phyloP scores from a whole-genome alignment of 2,329 filamentous ascomycete species.

The Fusarium coffeatum region DNA sequence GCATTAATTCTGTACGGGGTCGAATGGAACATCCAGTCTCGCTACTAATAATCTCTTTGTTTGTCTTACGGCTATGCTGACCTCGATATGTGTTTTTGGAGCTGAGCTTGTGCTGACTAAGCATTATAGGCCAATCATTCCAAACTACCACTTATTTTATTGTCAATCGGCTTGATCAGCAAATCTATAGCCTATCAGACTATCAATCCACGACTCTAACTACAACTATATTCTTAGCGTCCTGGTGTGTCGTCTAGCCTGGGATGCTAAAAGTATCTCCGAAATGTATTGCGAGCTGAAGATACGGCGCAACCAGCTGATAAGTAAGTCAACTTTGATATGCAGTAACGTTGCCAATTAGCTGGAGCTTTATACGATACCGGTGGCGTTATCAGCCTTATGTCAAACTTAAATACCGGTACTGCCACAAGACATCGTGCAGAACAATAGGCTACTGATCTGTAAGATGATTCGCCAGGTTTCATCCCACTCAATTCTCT shows the following conservation, averaged over 20 bases:
- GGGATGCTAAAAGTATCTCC: not conserved
- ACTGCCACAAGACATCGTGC: not conserved
- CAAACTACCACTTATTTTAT: too few species aligned
- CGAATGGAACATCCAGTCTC: not conserved
- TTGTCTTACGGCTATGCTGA: not conserved
- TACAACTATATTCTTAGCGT: not conserved
- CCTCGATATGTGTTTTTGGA: not conserved
- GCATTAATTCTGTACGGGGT: not conserved
- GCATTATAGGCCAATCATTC: not conserved
- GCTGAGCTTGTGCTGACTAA: not conserved
- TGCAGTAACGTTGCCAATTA: not conserved
- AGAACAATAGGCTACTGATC: not conserved
- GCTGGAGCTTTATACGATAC: not conserved
- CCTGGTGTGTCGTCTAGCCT: not conserved
- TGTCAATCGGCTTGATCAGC: too few species aligned
- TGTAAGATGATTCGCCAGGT: not conserved
- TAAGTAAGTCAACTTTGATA: not conserved
- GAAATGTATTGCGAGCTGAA: not conserved
- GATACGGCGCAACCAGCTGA: not conserved
- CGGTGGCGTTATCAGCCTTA: not conserved
- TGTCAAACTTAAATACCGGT: not conserved
- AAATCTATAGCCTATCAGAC: not conserved
- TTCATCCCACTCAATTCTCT: not conserved
- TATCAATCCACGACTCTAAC: not conserved
- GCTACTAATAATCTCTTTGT: not conserved